Base-by-base conservation (phyloP, 2,329 filamentous ascomycete genomes). In the Fusarium sp. region DNA sequence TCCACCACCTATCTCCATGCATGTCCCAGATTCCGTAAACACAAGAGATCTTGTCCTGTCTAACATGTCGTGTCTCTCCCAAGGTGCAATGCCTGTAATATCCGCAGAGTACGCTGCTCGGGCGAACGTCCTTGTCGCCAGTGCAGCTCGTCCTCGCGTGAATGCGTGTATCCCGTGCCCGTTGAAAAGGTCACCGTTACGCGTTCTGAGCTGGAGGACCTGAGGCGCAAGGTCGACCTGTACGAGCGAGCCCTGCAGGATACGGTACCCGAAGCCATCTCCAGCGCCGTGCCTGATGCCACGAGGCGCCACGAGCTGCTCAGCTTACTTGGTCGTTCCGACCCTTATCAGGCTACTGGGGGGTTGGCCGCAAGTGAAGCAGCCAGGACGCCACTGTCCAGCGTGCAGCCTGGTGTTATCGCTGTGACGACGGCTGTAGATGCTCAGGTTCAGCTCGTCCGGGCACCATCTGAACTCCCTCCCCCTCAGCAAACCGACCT, bases 61-160 rank as follows among this genome's bases (percentile, higher is more conserved):
- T 76, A 70, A 67, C 64, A 45, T 27, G 43, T 66, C 11, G 37
- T 45, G 27, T 71, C 34, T 58, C 59, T 57, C 43, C 43, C 27
- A 65, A 88, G 87, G 67, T 88, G 87, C 82, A 88, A 89, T 75
- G 84, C 81, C 77, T 89, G 87, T 81, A 89, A 89, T 79, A 77
- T 88, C 54, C 85, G 87, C 52, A 84, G 87, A 67, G 85, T 88
- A 77, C 88, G 87, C 73, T 89, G 87, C 79, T 88, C 86, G 14
- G 87, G 87, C 54, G 83, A 87, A 5, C 79, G 76, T n/a, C 87
- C 87, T 0, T 89, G 87, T 76, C 76, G 78, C 45, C 85, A 87
- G 71, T 89, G 87, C 74, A 74, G 77, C 27, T 81, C 81, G 39
- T 80, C 84, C 34, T 82, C 83, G 35, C 82, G 87, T 66, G 83